Percentiles rank a stretch among this genome's conserved stretches.
These are phyloP conservation scores for Pseudogymnoascus sp. DNA, from an alignment of 2,329 filamentous ascomycete genomes.

Conservation along the genomic window DNA sequence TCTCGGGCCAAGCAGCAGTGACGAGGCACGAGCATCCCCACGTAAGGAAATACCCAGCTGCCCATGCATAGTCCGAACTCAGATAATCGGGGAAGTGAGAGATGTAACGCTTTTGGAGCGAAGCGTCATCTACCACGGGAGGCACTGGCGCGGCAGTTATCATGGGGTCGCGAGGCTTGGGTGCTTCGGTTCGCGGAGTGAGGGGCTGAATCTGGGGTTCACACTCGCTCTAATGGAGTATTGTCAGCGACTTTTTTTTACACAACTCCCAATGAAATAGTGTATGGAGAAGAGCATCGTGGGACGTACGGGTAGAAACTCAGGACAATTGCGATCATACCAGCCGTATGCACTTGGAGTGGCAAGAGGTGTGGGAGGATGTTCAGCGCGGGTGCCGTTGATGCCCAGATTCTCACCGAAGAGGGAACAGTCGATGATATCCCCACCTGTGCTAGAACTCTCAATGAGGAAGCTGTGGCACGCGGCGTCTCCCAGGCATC, in stretches of 20 bases:
- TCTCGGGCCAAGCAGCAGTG: neutral
- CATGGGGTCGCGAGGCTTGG: neutral
- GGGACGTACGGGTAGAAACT: neutral
- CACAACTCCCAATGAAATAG: neutral
- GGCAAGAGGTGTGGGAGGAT: neutral
- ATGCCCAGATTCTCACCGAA: neutral
- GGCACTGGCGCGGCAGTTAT: neutral
- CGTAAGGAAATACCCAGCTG: neutral
- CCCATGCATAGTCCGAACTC: neutral
- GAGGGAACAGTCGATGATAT: neutral
- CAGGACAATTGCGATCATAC: neutral
- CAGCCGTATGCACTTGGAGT: neutral
- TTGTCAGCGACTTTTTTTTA: neutral
- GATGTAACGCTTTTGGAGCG: neutral
- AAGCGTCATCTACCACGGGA: neutral
- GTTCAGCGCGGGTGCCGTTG: neutral
- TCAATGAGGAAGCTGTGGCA: neutral
- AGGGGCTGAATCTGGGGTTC: neutral
- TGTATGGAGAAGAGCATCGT: too few relatives aligned
- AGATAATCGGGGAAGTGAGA: neutral
- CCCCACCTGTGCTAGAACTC: neutral
- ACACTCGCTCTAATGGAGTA: neutral
- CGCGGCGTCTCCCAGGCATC: neutral
- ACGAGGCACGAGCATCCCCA: conserved; percentile 2
- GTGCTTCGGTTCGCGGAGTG: neutral